Conservation (phyloP, 352 stramenopile genomes). For the Achlya hypogyna region DNA sequence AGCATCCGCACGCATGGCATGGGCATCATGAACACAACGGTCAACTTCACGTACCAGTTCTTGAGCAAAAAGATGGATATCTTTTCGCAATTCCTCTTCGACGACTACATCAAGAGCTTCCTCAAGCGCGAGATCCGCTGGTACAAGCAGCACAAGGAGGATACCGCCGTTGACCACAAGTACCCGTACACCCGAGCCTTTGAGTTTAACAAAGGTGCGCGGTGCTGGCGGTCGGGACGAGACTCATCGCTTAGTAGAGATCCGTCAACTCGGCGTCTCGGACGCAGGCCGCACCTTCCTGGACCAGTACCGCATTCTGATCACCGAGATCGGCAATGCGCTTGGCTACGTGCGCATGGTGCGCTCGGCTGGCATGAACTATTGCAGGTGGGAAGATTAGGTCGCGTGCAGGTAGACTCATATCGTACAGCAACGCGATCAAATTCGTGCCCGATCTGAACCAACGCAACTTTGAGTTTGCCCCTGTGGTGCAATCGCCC, state of each 20-base stretch:
- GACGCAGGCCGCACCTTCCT: constrained; percentile 83
- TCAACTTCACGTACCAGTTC: constrained; percentile 95
- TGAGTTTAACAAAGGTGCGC: constrained; percentile 83
- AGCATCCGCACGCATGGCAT: constrained; percentile 92
- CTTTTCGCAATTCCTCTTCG: constrained; percentile 88
- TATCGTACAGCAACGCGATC: constrained; percentile 78
- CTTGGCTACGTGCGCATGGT: constrained; percentile 92
- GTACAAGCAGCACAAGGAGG: constrained; percentile 88
- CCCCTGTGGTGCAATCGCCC: neutral
- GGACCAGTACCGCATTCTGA: constrained; percentile 85
- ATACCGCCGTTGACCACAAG: constrained; percentile 85
- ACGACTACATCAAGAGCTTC: constrained; percentile 92
- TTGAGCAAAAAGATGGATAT: constrained; percentile 87
- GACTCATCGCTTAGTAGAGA: constrained; percentile 29
- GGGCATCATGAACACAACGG: constrained; percentile 92
- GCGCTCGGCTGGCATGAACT: constrained; percentile 86
- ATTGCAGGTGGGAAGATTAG: constrained; percentile 43
- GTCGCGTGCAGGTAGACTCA: too few relatives aligned
- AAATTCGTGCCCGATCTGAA: constrained; percentile 89
- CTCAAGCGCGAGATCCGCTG: constrained; percentile 89
- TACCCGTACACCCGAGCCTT: constrained; percentile 89
- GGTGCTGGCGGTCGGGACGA: constrained; percentile 22
- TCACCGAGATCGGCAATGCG: constrained; percentile 90
- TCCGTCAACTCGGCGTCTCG: constrained; percentile 76
- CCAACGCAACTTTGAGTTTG: constrained; percentile 74